Conservation (phyloP, 2,329 filamentous ascomycete species). For the Diatrype stigma region DNA sequence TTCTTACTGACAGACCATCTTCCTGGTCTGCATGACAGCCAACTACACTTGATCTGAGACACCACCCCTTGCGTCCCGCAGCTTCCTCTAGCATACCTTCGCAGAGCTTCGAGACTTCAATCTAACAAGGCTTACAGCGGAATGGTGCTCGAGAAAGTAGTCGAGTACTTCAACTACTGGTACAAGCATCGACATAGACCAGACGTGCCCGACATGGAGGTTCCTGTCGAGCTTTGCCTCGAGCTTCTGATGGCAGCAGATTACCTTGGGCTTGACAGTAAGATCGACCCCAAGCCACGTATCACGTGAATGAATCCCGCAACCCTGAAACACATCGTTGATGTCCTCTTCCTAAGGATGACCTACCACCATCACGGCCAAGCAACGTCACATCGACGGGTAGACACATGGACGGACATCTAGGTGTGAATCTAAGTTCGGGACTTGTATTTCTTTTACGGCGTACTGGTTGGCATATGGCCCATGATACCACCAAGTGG, state of each 20-base stretch:
- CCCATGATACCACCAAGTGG: constrained; percentile 5
- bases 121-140: constrained; percentile 45
- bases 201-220: constrained; percentile 76
- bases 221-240: constrained; percentile 72
- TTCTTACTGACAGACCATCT: constrained; percentile 44
- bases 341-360: constrained; percentile 8
- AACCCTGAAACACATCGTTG: constrained; percentile 6
- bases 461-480: not conserved
- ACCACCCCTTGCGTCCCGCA: constrained; percentile 2
- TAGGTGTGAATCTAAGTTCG: constrained; percentile 21
- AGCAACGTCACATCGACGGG: not conserved
- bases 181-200: constrained; percentile 66
- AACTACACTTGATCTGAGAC: constrained; percentile 65
- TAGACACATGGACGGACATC: not conserved
- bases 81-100: constrained; percentile 5
- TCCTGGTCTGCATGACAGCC: constrained; percentile 46
- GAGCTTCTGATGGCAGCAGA: constrained; percentile 75
- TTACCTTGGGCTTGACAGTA: constrained; percentile 67
- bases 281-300: constrained; percentile 17
- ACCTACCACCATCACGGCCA: constrained; percentile 2
- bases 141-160: constrained; percentile 72
- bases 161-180: constrained; percentile 81
- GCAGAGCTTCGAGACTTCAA: no score
- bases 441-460: not conserved
- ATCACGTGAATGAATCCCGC: not conserved